Evolutionary conservation across 257 asterid species (phyloP).

Genomic region (Jasminum sambac): DNA sequence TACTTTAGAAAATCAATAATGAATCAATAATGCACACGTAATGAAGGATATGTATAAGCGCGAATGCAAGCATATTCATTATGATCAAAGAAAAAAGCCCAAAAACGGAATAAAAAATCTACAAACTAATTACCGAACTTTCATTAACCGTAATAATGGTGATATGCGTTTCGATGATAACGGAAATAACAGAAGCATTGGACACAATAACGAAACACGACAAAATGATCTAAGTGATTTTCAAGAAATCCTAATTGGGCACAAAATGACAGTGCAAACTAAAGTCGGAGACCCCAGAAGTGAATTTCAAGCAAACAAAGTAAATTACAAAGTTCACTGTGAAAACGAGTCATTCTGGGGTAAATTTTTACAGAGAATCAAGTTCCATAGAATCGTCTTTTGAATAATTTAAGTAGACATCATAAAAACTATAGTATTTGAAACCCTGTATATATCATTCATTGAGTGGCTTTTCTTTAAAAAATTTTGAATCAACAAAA

Average conservation of each 20-base stretch:
- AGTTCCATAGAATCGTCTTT: background rate
- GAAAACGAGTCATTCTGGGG: background rate
- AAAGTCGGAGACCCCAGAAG: background rate
- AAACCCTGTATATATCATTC: background rate
- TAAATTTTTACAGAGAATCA: background rate
- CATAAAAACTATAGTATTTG: background rate
- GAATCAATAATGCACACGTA: background rate
- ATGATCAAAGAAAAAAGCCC: background rate
- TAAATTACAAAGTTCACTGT: background rate
- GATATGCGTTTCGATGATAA: background rate
- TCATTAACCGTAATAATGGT: background rate
- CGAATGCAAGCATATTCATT: background rate
- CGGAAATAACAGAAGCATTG: background rate
- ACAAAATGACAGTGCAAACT: background rate
- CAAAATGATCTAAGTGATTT: background rate
- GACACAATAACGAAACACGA: background rate
- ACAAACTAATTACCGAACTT: constrained; percentile 1
- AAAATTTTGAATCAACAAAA: background rate
- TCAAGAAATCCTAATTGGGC: background rate
- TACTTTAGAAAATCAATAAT: too few relatives aligned
- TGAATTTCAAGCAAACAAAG: background rate
- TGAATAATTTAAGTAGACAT: background rate
- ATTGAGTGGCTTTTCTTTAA: too few relatives aligned
- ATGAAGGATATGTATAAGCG: background rate
- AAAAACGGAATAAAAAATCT: background rate